Conservation (phyloP, 371 early-diverging fungal genomes). For the Apophysomyces sp. region DNA sequence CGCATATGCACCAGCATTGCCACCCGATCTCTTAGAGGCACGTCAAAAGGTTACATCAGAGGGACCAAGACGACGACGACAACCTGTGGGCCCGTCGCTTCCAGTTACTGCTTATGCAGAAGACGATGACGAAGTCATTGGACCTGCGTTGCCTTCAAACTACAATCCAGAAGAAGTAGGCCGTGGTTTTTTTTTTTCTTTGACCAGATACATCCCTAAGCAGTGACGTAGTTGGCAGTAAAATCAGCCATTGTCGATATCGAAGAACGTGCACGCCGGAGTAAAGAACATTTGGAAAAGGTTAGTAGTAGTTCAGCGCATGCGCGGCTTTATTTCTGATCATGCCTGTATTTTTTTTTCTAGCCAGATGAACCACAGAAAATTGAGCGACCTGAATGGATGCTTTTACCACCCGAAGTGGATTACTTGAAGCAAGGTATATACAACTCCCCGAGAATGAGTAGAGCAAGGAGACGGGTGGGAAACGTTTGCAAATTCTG, state of each 20-base stretch:
- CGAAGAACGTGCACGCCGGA: conserved; percentile 31
- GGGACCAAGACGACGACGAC: conserved; percentile 25
- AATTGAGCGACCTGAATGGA: conserved; percentile 64
- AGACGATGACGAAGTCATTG: conserved; percentile 52
- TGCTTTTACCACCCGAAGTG: conserved; percentile 66
- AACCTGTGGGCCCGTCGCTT: conserved; percentile 45
- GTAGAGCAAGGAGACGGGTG: background rate
- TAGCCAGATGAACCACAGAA: conserved; percentile 17
- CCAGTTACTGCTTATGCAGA: conserved; percentile 18
- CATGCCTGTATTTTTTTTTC: background rate
- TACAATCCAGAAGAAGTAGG: conserved; percentile 39
- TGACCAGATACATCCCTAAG: conserved; percentile 15
- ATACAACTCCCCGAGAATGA: no score
- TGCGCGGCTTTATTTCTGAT: conserved; percentile 1
- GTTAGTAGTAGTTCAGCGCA: no score
- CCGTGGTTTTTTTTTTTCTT: conserved; percentile 3
- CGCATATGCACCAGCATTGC: conserved; percentile 56
- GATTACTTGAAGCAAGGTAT: conserved; percentile 51
- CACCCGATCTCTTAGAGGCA: conserved; percentile 54
- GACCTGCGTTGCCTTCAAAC: conserved; percentile 49
- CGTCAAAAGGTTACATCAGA: conserved; percentile 16
- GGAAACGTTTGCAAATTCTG: background rate
- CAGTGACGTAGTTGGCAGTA: conserved; percentile 21
- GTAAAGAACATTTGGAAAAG: conserved; percentile 37
- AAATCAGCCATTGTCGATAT: conserved; percentile 31